A percentile compares a stretch with the other conserved stretches of the same genome.
Evolutionary conservation across 2,329 filamentous ascomycete genomes (phyloP).

Genomic region (Neonectria faginata): DNA sequence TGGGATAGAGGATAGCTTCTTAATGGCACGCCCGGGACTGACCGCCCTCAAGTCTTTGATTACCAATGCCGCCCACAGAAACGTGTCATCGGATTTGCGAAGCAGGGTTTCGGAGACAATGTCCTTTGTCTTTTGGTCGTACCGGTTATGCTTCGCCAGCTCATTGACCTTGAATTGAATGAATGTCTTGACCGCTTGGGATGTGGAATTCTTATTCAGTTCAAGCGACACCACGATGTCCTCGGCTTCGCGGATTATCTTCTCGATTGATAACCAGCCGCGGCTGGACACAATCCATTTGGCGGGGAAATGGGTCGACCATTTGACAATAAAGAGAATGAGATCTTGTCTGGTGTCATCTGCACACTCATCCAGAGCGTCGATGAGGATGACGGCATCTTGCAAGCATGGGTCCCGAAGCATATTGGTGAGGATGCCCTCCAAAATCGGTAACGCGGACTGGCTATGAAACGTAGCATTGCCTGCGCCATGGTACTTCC

Average conservation of each 20-base stretch:
- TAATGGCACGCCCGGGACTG: constrained; percentile 23
- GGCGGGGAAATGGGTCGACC: constrained; percentile 23
- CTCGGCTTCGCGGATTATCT: constrained; percentile 34
- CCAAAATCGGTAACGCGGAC: constrained; percentile 53
- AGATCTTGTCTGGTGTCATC: constrained; percentile 44
- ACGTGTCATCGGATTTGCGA: constrained; percentile 52
- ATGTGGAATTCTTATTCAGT: constrained; percentile 50
- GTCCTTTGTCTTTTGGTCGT: constrained; percentile 18
- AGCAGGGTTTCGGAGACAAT: constrained; percentile 35
- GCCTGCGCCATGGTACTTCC: constrained; percentile 50
- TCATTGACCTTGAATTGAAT: constrained; percentile 51
- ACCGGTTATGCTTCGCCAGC: constrained; percentile 39
- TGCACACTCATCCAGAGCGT: constrained; percentile 61
- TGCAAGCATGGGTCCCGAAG: constrained; percentile 39
- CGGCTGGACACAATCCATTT: constrained; percentile 61
- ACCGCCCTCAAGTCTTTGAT: constrained; percentile 32
- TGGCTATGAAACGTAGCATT: constrained; percentile 53
- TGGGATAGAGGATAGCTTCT: constrained; percentile 45
- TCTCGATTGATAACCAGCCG: constrained; percentile 50
- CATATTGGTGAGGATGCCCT: constrained; percentile 53
- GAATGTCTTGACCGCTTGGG: constrained; percentile 52
- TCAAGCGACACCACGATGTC: constrained; percentile 51
- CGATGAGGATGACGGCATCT: constrained; percentile 53
- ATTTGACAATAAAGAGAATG: constrained; percentile 43
- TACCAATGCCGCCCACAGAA: constrained; percentile 45